Percentiles rank a stretch among this genome's conserved stretches.
Conservation (phyloP, 2,329 filamentous ascomycete genomes). For the Xylaria arbuscula region DNA sequence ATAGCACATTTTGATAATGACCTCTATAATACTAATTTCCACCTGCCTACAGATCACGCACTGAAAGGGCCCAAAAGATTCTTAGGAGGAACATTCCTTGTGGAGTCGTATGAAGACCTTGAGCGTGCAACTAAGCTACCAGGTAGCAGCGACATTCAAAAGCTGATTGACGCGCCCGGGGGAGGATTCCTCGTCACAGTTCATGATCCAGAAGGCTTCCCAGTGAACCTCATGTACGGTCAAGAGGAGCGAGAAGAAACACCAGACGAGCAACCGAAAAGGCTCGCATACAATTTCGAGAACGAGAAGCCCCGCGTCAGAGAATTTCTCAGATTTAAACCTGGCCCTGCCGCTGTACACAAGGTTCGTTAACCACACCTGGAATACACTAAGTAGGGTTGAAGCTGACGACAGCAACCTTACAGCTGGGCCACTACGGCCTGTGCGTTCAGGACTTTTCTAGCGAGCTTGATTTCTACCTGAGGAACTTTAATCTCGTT, state of each 20-base stretch:
- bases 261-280: constrained; percentile 28
- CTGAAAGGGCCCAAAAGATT: constrained; percentile 35
- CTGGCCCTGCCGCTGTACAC: constrained; percentile 34
- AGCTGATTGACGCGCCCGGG: constrained; percentile 28
- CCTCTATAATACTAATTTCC: constrained; percentile 6
- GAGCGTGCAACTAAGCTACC: constrained; percentile 32
- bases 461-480: constrained; percentile 32
- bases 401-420: constrained; percentile 10
- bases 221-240: constrained; percentile 30
- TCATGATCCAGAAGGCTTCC: constrained; percentile 33
- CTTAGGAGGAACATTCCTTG: constrained; percentile 33
- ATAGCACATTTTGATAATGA: background rate
- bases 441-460: constrained; percentile 35
- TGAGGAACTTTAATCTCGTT: constrained; percentile 35
- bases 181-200: constrained; percentile 30
- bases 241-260: constrained; percentile 29
- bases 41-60: constrained; percentile 26
- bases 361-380: constrained; percentile 27
- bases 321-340: constrained; percentile 34
- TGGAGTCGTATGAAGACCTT: constrained; percentile 34
- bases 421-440: constrained; percentile 35
- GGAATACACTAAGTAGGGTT: background rate
- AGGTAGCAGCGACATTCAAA: constrained; percentile 28
- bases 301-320: constrained; percentile 37
- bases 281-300: constrained; percentile 35